These are phyloP conservation scores for Xerocomus potaroensis DNA, from an alignment of 768 basidiomycete species.

Conservation along the genomic window DNA sequence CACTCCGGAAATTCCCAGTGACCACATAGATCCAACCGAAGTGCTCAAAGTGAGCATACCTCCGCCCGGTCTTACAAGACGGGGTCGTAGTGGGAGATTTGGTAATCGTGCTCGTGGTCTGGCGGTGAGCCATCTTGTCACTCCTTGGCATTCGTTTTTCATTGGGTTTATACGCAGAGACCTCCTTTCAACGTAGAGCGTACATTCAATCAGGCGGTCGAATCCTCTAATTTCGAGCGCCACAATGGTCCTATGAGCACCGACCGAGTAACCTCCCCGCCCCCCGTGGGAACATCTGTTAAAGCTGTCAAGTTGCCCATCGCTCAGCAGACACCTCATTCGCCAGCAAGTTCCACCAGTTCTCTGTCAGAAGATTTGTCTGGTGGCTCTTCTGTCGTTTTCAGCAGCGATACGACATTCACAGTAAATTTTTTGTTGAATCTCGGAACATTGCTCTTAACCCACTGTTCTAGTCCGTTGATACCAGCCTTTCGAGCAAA, in stretches of 20 bases:
- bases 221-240: neutral
- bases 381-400: constrained; percentile 4
- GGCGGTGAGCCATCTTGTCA: constrained; percentile 1
- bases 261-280: constrained; percentile 6
- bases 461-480: constrained; percentile 14
- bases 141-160: neutral
- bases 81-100: neutral
- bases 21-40: neutral
- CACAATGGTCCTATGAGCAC: neutral
- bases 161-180: constrained; percentile 4
- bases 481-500: constrained; percentile 8
- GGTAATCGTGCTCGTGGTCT: neutral
- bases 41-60: neutral
- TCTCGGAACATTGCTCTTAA: neutral
- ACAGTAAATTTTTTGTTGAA: constrained; percentile 9
- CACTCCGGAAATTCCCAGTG: neutral
- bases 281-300: neutral
- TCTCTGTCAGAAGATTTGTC: constrained; percentile 19
- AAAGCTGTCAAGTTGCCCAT: constrained; percentile 11
- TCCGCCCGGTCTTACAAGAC: constrained; percentile 1
- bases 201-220: neutral
- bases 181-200: neutral
- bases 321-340: constrained; percentile 1
- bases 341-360: constrained; percentile 9
- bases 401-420: constrained; percentile 16